Conservation (phyloP, 2,329 filamentous ascomycete genomes). For the Curvularia eragrostidis region DNA sequence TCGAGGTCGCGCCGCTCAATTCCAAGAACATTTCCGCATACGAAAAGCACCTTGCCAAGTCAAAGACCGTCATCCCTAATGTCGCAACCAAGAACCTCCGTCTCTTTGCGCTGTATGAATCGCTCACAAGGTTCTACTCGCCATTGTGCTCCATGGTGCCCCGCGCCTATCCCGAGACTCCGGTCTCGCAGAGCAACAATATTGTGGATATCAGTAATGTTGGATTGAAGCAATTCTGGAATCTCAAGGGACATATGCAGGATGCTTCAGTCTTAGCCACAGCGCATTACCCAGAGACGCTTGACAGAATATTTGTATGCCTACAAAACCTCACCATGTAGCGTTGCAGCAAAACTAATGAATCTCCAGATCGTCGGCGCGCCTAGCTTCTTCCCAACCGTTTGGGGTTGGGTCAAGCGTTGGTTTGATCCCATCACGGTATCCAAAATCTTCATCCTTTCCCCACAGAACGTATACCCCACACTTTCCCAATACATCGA, state of each 20-base stretch:
- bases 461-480: slow-evolving; percentile 72
- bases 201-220: slow-evolving; percentile 92
- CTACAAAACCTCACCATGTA: background rate
- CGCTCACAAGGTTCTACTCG: slow-evolving; percentile 84
- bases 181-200: slow-evolving; percentile 90
- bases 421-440: slow-evolving; percentile 87
- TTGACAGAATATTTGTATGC: slow-evolving; percentile 77
- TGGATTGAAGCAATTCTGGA: slow-evolving; percentile 94
- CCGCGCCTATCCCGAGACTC: slow-evolving; percentile 76
- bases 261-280: slow-evolving; percentile 87
- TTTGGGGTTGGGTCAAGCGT: slow-evolving; percentile 93
- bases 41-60: slow-evolving; percentile 67
- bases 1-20: slow-evolving; percentile 83
- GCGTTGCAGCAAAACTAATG: slow-evolving; percentile 11
- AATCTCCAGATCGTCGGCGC: slow-evolving; percentile 76
- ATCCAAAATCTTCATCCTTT: slow-evolving; percentile 94
- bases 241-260: slow-evolving; percentile 92
- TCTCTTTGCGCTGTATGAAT: slow-evolving; percentile 92
- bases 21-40: slow-evolving; percentile 81
- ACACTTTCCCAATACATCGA: slow-evolving; percentile 86
- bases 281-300: slow-evolving; percentile 91
- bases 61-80: slow-evolving; percentile 66
- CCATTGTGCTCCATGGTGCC: slow-evolving; percentile 82
- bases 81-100: slow-evolving; percentile 78
- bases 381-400: slow-evolving; percentile 87